Evolutionary conservation across 495 filamentous ascomycete genomes (phyloP), one percentile per base, ranked within the genome.

Genomic region (Penicillium angulare): DNA sequence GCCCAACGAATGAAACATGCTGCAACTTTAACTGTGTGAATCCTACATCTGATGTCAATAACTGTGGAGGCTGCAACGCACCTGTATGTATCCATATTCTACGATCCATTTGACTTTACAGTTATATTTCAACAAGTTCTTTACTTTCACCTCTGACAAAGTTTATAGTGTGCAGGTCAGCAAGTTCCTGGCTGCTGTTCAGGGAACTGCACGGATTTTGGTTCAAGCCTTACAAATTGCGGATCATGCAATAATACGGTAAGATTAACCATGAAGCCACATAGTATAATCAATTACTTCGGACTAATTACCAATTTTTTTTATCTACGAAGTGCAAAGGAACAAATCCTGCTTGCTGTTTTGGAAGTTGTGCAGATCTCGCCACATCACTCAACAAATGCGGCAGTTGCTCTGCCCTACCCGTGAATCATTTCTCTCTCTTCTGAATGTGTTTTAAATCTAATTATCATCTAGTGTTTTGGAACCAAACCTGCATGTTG

Each of bases 11-110:
- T 18, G 5, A 43, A 41, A 39, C 47, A 44, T 63, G 59, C 18
- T 63, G 59, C 47, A 56, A 56, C 44, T 54, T 49, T n/a, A 24
- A 32, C 18, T 63, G 59, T 13, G 51, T 47, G 6, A 32, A 63
- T 9, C 51, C 53, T 9, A 17, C 27, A 13, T 32, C 52, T 2
- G 52, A 35, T 22, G 23, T 43, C 10, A 23, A 36, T 3, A 62
- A 53, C 6, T 62, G 59, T 35, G 59, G 59, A 23, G 41, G 33
- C 23, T 62, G 59, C 31, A 45, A 52, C 21, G 40, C 46, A 8
- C 13, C 18, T 7, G 58, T 61, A 48, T 18, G 54, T 38, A 2
- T 27, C 10, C 7, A 31, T 9, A 9, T 9, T 2, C 2, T 9
- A 2, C 5, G 13, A 7, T 31, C 5, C 16, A 18, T 21, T 1